Evolutionary conservation across 2,329 filamentous ascomycete species (phyloP), one percentile per base, ranked within the genome.

Genomic region (Neocucurbitaria cava): DNA sequence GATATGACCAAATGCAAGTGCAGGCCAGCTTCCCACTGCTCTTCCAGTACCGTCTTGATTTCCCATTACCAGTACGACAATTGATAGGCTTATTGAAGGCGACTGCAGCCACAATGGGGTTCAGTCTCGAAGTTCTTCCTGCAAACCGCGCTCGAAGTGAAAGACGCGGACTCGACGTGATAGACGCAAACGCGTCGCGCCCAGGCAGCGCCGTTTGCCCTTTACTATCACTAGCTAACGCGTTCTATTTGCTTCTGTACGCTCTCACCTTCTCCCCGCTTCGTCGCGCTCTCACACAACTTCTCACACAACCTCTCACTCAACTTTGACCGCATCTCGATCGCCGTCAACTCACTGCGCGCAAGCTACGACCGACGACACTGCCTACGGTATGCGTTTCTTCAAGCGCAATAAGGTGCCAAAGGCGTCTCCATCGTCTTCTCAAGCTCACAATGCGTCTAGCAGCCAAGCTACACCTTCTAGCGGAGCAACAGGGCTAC

Each of bases 151-250:
- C 23, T 40, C 38, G 21, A 20, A 3, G 11, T 6, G 21, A 40
- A n/a, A n/a, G n/a, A n/a, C n/a, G 20, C 11, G 3, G 9, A 24
- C 2, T 40, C 20, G 13, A 13, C 15, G 38, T 23, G 38, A 23
- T 38, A 50, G 31, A 43, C 11, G 46, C 50, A 57, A 50, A 54
- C 54, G 31, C 41, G n/a, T 23, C 42, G 54, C 46, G 13, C 24
- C 5, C 24, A 46, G 28, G 42, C 41, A 45, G 28, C 24, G 11
- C 47, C 17, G 40, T 28, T 49, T 41, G 40, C 45, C 17, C 47
- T 52, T 48, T 49, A 44, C 41, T 41, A 52, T 52, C 46, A 35
- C 49, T 46, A 47, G 52, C 28, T 36, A 13, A 17, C 26, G 36
- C 20, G 39, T 43, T 20, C 46, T 49, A 46, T 9, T 23, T 17